Percentiles rank a stretch among this genome's conserved stretches.
These are phyloP conservation scores for Phlebiopsis gigantea DNA, from an alignment of 768 basidiomycete genomes.

Conservation along the genomic window DNA sequence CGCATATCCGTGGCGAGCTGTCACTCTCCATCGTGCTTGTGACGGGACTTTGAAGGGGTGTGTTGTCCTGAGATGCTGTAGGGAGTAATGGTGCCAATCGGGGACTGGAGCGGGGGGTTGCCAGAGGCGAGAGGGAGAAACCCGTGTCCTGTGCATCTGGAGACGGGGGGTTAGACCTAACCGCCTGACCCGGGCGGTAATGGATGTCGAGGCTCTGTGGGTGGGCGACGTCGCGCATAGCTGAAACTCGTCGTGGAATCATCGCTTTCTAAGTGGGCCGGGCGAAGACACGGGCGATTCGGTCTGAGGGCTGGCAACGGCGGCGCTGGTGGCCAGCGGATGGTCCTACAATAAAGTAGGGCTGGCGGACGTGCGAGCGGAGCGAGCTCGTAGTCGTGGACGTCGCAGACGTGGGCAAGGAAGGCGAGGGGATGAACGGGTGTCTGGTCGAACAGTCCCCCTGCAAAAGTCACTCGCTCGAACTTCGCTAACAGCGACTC, in stretches of 20 bases:
- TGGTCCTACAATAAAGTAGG: background rate
- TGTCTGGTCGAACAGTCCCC: background rate
- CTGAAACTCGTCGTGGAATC: conserved; percentile 22
- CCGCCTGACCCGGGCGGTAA: conserved; percentile 52
- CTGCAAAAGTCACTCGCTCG: conserved; percentile 9
- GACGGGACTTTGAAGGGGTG: conserved; percentile 18
- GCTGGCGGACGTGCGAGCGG: background rate
- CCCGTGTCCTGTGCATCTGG: conserved; percentile 27
- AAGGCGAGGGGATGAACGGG: conserved; percentile 3
- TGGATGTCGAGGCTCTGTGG: conserved; percentile 48
- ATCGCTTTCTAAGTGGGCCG: conserved; percentile 1
- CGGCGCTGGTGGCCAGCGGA: background rate
- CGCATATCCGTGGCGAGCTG: conserved; percentile 50
- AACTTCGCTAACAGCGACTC: conserved; percentile 10
- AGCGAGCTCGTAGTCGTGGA: conserved; percentile 1
- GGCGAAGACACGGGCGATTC: conserved; percentile 2
- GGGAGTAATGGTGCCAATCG: conserved; percentile 29
- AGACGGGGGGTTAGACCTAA: conserved; percentile 37
- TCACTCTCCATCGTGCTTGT: conserved; percentile 8
- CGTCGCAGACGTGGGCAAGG: conserved; percentile 1
- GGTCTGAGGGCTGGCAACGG: conserved; percentile 1
- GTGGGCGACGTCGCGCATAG: conserved; percentile 19
- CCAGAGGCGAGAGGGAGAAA: conserved; percentile 12
- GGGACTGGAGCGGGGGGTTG: conserved; percentile 18
- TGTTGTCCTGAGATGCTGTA: conserved; percentile 9